A percentile compares a stretch with the other conserved stretches of the same genome.
These are phyloP conservation scores for Hordeum marinum DNA, from an alignment of 176 grass and related monocot genomes.

Conservation along the genomic window DNA sequence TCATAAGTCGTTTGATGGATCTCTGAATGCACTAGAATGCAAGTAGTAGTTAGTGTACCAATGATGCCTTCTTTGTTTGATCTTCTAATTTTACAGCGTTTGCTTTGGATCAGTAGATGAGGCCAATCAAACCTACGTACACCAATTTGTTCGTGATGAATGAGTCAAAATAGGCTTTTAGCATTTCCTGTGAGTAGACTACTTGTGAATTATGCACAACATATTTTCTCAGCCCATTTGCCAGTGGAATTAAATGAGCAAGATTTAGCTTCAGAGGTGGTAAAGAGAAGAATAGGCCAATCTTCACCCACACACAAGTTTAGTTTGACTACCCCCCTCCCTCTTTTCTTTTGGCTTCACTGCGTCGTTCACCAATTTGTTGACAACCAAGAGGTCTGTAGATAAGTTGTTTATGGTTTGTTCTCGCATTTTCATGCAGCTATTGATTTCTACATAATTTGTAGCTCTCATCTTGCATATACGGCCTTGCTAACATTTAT, in stretches of 20 bases:
- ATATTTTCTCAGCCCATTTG: background rate
- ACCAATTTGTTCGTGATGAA: background rate
- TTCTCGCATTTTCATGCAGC: background rate
- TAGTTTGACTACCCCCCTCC: background rate
- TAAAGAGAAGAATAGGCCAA: background rate
- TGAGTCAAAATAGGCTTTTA: background rate
- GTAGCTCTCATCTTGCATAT: slow-evolving; percentile 5
- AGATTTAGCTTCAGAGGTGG: background rate
- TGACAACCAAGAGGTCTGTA: slow-evolving; percentile 1
- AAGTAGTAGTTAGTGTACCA: background rate
- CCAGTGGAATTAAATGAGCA: background rate
- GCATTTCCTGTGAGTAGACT: background rate
- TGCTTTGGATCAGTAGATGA: background rate
- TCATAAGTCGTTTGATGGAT: background rate
- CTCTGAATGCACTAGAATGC: background rate
- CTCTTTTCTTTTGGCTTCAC: background rate
- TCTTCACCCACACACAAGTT: background rate
- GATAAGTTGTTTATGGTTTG: background rate
- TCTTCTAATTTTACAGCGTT: slow-evolving; percentile 7
- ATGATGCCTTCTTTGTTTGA: background rate
- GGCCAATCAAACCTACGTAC: background rate
- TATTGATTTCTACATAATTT: background rate
- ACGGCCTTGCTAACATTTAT: background rate
- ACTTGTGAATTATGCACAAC: background rate
- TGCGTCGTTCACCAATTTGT: background rate